Conservation (phyloP, 805 yeast species). For the Suhomyces prunicola region DNA sequence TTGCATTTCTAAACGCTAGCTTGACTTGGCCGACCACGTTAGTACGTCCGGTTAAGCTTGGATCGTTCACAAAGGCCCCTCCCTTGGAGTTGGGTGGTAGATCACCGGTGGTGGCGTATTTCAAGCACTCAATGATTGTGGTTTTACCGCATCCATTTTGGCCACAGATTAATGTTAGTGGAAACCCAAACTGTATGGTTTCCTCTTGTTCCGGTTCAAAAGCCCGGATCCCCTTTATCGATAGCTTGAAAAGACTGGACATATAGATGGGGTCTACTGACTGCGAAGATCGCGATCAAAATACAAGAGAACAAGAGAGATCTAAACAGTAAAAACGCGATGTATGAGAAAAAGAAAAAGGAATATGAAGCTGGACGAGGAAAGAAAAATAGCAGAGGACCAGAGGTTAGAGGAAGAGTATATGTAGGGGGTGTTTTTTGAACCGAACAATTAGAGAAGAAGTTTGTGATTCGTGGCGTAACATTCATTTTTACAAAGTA, state of each 20-base stretch:
- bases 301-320: too few relatives aligned
- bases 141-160: slow-evolving; percentile 97
- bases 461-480: too few relatives aligned
- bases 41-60: slow-evolving; percentile 69
- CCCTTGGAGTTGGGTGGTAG: slow-evolving; percentile 94
- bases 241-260: slow-evolving; percentile 42
- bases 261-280: slow-evolving; percentile 13
- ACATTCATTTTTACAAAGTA: too few relatives aligned
- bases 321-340: not conserved
- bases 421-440: too few relatives aligned
- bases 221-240: slow-evolving; percentile 84
- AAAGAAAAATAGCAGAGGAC: too few relatives aligned
- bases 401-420: too few relatives aligned
- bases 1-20: slow-evolving; percentile 73
- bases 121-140: slow-evolving; percentile 88
- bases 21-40: slow-evolving; percentile 89
- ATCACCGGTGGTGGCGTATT: slow-evolving; percentile 93
- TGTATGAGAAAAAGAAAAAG: not conserved
- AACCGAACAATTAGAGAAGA: too few relatives aligned
- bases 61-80: slow-evolving; percentile 95
- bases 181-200: slow-evolving; percentile 83
- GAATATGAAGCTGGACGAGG: too few relatives aligned
- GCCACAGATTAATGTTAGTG: slow-evolving; percentile 91
- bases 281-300: not conserved
- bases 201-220: slow-evolving; percentile 84